phyloP scores from a whole-genome alignment of 2,329 filamentous ascomycete species.

The Calycina herbarum region DNA sequence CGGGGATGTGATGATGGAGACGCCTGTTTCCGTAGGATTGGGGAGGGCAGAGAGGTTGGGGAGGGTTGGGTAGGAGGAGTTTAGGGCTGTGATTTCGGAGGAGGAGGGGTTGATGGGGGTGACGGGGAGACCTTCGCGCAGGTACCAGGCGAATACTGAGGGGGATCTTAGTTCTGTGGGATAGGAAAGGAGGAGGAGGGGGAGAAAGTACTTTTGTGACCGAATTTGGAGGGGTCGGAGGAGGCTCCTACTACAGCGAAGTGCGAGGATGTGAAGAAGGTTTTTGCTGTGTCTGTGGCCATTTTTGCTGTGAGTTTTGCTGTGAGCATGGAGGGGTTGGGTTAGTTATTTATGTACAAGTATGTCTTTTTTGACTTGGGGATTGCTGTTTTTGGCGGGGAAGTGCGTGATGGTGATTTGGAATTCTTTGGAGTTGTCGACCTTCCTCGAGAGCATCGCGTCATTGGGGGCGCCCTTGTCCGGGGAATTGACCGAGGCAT shows the following conservation, averaged over 20 bases:
- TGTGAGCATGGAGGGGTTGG: constrained; percentile 3
- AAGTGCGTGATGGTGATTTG: constrained; percentile 1
- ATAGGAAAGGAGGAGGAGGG: neutral
- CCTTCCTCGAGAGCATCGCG: neutral
- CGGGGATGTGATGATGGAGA: constrained; percentile 88
- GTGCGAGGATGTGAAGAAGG: constrained; percentile 76
- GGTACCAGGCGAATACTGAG: constrained; percentile 90
- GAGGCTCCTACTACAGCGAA: constrained; percentile 92
- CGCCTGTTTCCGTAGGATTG: constrained; percentile 66
- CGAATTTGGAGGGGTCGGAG: constrained; percentile 81
- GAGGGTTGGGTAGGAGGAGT: constrained; percentile 49
- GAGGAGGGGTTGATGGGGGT: constrained; percentile 80
- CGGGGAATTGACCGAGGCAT: neutral
- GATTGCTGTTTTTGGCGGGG: neutral
- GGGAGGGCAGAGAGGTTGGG: constrained; percentile 61
- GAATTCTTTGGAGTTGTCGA: too few relatives aligned
- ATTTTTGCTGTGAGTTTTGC: constrained; percentile 40
- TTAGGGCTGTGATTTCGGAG: constrained; percentile 61
- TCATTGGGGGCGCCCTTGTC: neutral
- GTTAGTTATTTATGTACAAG: neutral
- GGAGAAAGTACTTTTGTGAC: constrained; percentile 72
- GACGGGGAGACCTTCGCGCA: constrained; percentile 70
- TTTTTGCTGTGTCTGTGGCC: constrained; percentile 66
- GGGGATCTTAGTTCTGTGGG: too few relatives aligned
- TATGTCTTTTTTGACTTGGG: neutral